Base-by-base conservation (phyloP, 148 eudicot genomes). In the Camellia japonica region DNA sequence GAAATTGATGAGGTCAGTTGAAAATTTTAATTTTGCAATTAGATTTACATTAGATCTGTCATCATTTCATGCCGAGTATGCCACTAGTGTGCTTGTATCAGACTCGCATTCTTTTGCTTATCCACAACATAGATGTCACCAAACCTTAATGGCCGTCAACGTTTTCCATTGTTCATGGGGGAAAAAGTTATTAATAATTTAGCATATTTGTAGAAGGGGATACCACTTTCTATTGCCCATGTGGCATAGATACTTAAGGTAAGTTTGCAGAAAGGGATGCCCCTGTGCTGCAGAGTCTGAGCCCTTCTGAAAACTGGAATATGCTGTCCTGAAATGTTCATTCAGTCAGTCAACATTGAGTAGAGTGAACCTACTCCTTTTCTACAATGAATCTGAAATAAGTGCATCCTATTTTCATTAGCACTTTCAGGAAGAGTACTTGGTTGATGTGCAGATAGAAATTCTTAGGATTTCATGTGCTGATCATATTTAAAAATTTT, bases 1-100 rank as follows among this genome's bases (percentile, higher is more conserved):
- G 80, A 92, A 91, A 64, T 73, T 94, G 83, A 89, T 94, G 97
- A 89, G 97, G 97, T 92, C 67, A 68, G 83, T 76, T 61, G 64
- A 6, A 6, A 4, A 46, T 23, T 68, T 63, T 18, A 5, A 52
- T 49, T 7, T 20, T 63, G 41, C 55, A 62, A 8, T 75, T 69
- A 43, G 71, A 64, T 49, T 12, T 64, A 19, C 44, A 11, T 8
- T n/a, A 43, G 5, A 68, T 54, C 55, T 43, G 55, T 58, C 67
- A 77, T 71, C 19, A 52, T 61, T 74, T 63, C 41, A 42, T 52
- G 52, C 58, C 12, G 44, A 60, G 10, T 55, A 2, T 6, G 68
- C 18, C 43, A 18, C 15, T n/a, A 30, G 14, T 56, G 46, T 74
- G 77, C 63, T 74, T 30, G n/a, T 16, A 30, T 47, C 51, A 47